phyloP scores from a whole-genome alignment of 768 basidiomycete species.

The Tephrocybe sp. region DNA sequence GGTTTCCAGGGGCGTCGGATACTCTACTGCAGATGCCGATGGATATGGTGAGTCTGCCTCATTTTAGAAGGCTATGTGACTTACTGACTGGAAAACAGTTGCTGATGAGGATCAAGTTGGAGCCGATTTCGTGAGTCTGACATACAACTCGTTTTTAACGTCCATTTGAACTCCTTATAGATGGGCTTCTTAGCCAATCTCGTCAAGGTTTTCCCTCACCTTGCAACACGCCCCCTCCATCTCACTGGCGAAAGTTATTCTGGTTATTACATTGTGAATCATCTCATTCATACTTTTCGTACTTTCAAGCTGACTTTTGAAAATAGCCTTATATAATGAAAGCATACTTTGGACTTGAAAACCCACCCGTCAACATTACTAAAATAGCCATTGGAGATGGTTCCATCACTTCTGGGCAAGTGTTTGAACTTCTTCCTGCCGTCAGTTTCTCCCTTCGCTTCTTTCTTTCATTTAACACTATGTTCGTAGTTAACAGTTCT shows the following conservation, averaged over 20 bases:
- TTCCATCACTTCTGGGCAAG: conserved; percentile 46
- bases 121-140: conserved; percentile 43
- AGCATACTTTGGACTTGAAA: conserved; percentile 58
- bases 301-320: conserved; percentile 1
- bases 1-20: conserved; percentile 51
- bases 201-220: conserved; percentile 70
- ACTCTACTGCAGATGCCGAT: conserved; percentile 56
- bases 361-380: conserved; percentile 65
- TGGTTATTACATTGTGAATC: conserved; percentile 65
- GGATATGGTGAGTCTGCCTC: conserved; percentile 49
- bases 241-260: conserved; percentile 76
- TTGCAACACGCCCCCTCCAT: conserved; percentile 63
- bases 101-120: conserved; percentile 67
- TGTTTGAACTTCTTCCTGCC: conserved; percentile 53
- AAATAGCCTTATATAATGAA: conserved; percentile 72
- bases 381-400: conserved; percentile 75
- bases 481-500: conserved; percentile 46
- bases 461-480: background rate
- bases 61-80: background rate
- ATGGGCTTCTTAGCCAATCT: conserved; percentile 71
- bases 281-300: background rate
- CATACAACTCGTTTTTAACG: background rate
- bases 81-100: conserved; percentile 29
- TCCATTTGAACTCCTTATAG: conserved; percentile 29
- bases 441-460: conserved; percentile 30